Base-by-base conservation (phyloP, 2,329 filamentous ascomycete species). In the Pseudomassariella vexata region DNA sequence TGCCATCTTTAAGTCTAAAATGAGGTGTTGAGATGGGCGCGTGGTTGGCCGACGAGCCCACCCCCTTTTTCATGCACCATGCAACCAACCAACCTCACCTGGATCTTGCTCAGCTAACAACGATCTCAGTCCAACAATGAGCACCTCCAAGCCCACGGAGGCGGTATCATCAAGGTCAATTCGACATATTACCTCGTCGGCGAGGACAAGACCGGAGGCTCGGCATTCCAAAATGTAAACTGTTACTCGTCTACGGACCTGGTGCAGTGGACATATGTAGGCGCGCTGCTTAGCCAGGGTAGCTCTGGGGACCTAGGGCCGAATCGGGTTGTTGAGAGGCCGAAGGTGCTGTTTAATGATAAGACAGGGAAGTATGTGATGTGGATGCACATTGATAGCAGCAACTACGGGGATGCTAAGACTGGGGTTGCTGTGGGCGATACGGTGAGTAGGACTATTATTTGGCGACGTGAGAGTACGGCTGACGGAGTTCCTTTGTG, bases 301-400 rank as follows among this genome's bases (percentile, higher is more conserved):
- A 43, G 46, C 12, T 11, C 9, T 2, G 72, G 65, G 0, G 77
- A 82, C 38, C 60, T 81, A 0, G 78, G 76, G 0, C 74, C 75
- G 0, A 65, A 66, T 38, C 68, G 77, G 3, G 66, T 84, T 9
- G 70, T 84, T 3, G 79, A 84, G 53, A 59, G 79, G 12, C 79
- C 80, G 2, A 83, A 84, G 53, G 69, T 84, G 3, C 67, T 84
- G 5, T 81, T 73, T 57, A 84, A 84, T 40, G 70, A 76, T 11
- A 56, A 59, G 11, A 82, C 77, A 0, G 45, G 52, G 6, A 74
- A 77, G 40, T 84, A 79, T 51, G 77, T 84, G n/a, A 57, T 84
- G 52, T 83, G 74, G 62, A 66, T 83, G 62, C 79, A 84, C 47
- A 79, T 82, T 26, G 79, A 84, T 46, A 67, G 60, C 33, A 60